Evolutionary conservation across 441 rosid genomes (phyloP), one percentile per base, ranked within the genome.

Genomic region (Pelargonium fulgidum): DNA sequence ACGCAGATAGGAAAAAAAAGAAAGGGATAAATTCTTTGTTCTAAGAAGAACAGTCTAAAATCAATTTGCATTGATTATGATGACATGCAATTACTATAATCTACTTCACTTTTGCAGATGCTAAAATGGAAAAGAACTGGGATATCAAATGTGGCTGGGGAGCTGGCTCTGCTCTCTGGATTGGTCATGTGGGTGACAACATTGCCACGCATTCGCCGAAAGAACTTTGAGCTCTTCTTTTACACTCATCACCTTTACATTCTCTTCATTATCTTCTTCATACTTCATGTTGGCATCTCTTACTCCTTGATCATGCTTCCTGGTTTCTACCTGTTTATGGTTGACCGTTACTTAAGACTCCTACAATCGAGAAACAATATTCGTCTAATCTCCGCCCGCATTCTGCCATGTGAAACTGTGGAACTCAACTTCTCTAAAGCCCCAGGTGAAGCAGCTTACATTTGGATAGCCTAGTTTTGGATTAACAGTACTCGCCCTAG

Each of bases 71-170:
- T 20, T 58, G 8, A 56, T 58, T 58, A 58, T 58, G 63, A 58
- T 19, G 22, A 58, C 13, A 20, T 58, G 33, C 29, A 58, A 58
- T 58, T 20, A 58, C 33, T 58, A 26, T 24, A 20, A 8, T 33
- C 39, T 33, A 33, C 39, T 33, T 33, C 39, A 33, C 39, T 33
- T 33, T 33, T 62, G 19, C 66, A 86, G 93, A 86, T 86, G 81
- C 0, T 75, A 41, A 16, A 24, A 68, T 88, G 93, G 93, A 75
- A 62, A 19, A 73, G 75, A n/a, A 29, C 71, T 0, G 85, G 33
- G 3, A 3, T 78, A n/a, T 84, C 90, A 6, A 82, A 81, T 42
- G 56, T 83, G 9, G 87, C 93, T 2, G 93, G 90, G 71, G 93
- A 88, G 75, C 29, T 88, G 45, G 1, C 90, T 12, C 68, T 86